Base-by-base conservation (phyloP, 768 basidiomycete species). In the Hygrocybe punicea region DNA sequence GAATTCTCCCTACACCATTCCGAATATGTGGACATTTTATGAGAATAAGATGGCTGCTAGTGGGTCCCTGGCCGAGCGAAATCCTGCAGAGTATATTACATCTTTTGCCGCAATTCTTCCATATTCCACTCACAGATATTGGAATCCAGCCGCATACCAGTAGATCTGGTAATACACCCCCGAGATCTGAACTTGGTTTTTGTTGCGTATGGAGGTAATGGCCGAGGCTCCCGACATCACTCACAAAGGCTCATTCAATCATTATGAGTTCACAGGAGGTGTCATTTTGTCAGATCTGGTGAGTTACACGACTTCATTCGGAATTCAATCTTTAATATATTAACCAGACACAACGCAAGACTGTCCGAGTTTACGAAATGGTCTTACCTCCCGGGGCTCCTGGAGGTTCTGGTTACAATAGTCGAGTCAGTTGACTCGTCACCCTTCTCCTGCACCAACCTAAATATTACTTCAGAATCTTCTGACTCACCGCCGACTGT, bases 331-430 rank as follows among this genome's bases (percentile, higher is more conserved):
- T 53, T 16, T 44, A 34, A 40, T 47, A 42, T 33, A 19, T 24
- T 42, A 35, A 49, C 45, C 53, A 81, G 77, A 71, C 75, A 60
- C 77, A 83, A 71, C 78, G 76, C 23, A 78, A 73, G 47, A 80
- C 79, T 2, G 60, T 84, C 11, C 79, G 84, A 40, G 82, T 78
- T 9, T 94, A 86, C 65, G 89, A 91, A 67, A 74, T 89, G 48
- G 71, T 83, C 5, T 65, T 93, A 5, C 83, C 86, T 19, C 89
- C 92, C 4, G 92, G 93, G 35, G 89, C 92, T 6, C 88, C 89
- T 3, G 92, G 91, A 52, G 91, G 91, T 3, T 72, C 75, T 21
- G 85, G 85, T 10, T 89, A 87, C 68, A 69, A 74, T 13, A 72
- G 76, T 55, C 72, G 74, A 24, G 88, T 88, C 60, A 68, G 79